Conservation (phyloP, 192 early-diverging fungal genomes). For the Rhizoclosmatium sp. region DNA sequence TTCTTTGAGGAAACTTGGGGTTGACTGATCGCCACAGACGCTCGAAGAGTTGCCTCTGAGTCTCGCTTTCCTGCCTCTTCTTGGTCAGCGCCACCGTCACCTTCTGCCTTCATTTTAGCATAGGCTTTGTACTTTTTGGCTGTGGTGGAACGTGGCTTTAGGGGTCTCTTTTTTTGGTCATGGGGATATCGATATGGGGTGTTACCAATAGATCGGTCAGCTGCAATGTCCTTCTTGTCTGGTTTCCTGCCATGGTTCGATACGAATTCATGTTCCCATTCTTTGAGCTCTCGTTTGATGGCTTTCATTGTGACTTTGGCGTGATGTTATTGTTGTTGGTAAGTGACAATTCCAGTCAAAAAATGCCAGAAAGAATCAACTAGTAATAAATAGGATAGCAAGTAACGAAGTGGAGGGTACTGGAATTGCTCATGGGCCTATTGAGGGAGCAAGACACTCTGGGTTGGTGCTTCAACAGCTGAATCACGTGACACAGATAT, state of each 20-base stretch:
- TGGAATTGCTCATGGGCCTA: too few species aligned
- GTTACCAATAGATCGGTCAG: constrained; percentile 51
- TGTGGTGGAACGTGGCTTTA: constrained; percentile 7
- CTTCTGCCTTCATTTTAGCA: constrained; percentile 56
- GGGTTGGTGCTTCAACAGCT: too few species aligned
- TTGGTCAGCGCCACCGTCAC: constrained; percentile 7
- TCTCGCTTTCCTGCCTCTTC: not conserved
- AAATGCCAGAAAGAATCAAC: too few species aligned
- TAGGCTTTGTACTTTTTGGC: constrained; percentile 61
- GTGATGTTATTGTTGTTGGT: not conserved
- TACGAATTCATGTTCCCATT: constrained; percentile 62
- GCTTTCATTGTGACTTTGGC: constrained; percentile 46
- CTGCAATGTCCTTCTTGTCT: constrained; percentile 61
- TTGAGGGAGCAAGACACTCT: too few species aligned
- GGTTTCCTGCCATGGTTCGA: constrained; percentile 59
- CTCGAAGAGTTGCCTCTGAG: not conserved
- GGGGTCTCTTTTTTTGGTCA: not conserved
- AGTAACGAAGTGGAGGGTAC: too few species aligned
- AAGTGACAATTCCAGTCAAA: too few species aligned
- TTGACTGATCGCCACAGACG: not conserved
- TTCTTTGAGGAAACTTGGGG: not conserved
- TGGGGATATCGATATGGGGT: not conserved
- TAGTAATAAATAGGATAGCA: too few species aligned
- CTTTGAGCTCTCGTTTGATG: constrained; percentile 63
- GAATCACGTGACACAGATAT: too few species aligned